A percentile compares a stretch with the other conserved stretches of the same genome.
Evolutionary conservation across 2,329 filamentous ascomycete genomes (phyloP).

Genomic region (Graphium sp.): DNA sequence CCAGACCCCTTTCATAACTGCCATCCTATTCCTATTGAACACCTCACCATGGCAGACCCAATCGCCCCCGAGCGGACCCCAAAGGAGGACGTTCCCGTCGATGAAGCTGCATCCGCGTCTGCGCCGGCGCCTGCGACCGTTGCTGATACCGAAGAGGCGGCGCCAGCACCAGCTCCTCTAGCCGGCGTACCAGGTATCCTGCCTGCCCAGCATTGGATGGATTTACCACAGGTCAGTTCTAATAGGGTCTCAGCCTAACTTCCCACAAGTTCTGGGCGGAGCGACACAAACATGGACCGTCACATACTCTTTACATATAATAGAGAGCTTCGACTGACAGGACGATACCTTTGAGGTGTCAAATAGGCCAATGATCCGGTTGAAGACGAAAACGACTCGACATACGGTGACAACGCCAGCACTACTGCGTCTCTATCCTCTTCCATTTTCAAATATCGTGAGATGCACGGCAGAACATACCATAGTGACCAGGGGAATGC

Average conservation of each 20-base stretch:
- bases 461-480: constrained; percentile 1
- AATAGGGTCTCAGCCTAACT: too few species aligned
- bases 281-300: too few species aligned
- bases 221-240: not conserved
- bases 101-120: too few species aligned
- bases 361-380: not conserved
- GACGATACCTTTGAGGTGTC: too few species aligned
- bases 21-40: too few species aligned
- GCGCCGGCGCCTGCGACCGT: not conserved
- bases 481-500: constrained; percentile 1
- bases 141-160: not conserved
- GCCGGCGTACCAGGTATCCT: not conserved
- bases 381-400: constrained; percentile 1
- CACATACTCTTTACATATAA: too few species aligned
- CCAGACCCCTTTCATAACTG: too few species aligned
- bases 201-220: not conserved
- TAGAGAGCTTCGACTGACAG: too few species aligned
- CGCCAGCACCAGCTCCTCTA: not conserved
- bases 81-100: too few species aligned
- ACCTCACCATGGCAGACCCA: too few species aligned
- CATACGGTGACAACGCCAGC: constrained; percentile 1
- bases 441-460: constrained; percentile 1
- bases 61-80: too few species aligned
- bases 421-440: constrained; percentile 1
- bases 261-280: too few species aligned